A percentile compares a stretch with the other conserved stretches of the same genome.
phyloP scores from a whole-genome alignment of 352 stramenopile genomes.

The Blastocystis hominis region DNA sequence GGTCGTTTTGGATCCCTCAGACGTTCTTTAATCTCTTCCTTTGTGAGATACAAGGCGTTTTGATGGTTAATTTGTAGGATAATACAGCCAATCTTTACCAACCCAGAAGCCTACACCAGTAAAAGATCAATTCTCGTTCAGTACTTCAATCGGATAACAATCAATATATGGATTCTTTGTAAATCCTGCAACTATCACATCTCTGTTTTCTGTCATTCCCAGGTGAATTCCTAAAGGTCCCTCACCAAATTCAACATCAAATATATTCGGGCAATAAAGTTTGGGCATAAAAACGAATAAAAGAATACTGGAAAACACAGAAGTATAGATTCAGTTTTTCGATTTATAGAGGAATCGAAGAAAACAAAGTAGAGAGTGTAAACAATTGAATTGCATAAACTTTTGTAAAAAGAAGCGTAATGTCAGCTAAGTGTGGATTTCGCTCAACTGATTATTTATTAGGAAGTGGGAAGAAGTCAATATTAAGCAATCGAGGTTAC shows the following conservation, averaged over 20 bases:
- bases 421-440: neutral
- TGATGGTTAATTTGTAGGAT: neutral
- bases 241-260: constrained; percentile 20
- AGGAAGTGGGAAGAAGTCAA: constrained; percentile 15
- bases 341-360: neutral
- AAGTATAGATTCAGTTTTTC: neutral
- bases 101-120: neutral
- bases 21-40: neutral
- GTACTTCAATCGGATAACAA: constrained; percentile 1
- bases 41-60: neutral
- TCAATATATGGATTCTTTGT: neutral
- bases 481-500: neutral
- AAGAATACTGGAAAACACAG: neutral
- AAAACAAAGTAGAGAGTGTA: too few species aligned
- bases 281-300: constrained; percentile 18
- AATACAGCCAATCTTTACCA: neutral
- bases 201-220: neutral
- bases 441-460: neutral
- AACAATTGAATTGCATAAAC: too few species aligned
- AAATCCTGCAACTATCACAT: neutral
- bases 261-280: neutral
- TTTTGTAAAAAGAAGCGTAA: neutral
- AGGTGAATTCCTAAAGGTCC: constrained; percentile 27
- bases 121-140: neutral
- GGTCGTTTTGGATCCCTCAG: neutral